Percentiles rank a stretch among this genome's conserved stretches.
phyloP scores from a whole-genome alignment of 805 yeast genomes.

The Pichia scutulata region DNA sequence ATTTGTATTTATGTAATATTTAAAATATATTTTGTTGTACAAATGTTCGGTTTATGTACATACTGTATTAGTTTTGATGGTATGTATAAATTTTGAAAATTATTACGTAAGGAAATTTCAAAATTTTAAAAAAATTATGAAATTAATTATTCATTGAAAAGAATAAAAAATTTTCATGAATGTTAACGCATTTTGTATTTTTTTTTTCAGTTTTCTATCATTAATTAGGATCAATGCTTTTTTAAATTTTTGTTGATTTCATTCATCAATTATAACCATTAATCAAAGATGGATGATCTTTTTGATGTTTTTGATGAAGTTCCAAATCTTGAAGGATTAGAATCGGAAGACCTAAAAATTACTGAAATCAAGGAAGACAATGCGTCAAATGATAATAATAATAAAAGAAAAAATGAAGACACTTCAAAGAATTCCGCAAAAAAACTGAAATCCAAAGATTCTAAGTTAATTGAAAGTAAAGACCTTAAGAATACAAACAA shows the following conservation, averaged over 20 bases:
- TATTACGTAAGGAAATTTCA: neutral
- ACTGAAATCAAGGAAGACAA: neutral
- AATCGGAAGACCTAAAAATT: slow-evolving; percentile 11
- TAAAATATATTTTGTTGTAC: too few relatives aligned
- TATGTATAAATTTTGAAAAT: too few relatives aligned
- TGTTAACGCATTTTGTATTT: neutral
- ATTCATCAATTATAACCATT: neutral
- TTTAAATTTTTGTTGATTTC: neutral
- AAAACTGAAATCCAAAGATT: slow-evolving; percentile 25
- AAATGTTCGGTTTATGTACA: too few relatives aligned
- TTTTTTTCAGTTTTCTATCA: neutral
- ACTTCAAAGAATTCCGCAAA: slow-evolving; percentile 15
- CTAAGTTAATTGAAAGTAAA: slow-evolving; percentile 26
- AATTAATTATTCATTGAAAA: too few relatives aligned
- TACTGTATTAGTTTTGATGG: too few relatives aligned
- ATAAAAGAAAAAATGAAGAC: slow-evolving; percentile 9
- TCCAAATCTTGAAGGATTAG: slow-evolving; percentile 27
- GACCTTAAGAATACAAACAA: slow-evolving; percentile 27
- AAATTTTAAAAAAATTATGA: too few relatives aligned
- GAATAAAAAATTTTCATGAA: neutral
- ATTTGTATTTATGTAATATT: too few relatives aligned
- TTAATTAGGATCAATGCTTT: neutral
- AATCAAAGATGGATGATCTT: slow-evolving; percentile 38
- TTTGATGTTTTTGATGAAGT: slow-evolving; percentile 57
- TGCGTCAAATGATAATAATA: neutral